These are phyloP conservation scores for Phylloboletellus chloephorus DNA, from an alignment of 1,284 basidiomycete species.

Conservation along the genomic window DNA sequence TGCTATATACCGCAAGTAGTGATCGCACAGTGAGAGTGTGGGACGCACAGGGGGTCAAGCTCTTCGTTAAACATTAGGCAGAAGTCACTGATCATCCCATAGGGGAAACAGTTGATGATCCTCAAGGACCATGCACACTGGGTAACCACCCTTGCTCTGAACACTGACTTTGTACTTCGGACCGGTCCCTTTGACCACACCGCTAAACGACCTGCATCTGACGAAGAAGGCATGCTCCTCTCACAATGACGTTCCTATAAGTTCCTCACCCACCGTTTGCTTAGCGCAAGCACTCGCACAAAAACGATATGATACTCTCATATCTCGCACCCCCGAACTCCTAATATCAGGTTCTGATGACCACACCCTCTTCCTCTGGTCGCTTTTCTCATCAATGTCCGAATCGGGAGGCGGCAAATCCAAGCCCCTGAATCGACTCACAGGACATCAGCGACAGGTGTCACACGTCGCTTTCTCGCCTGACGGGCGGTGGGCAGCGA, in stretches of 20 bases:
- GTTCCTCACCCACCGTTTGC: neutral
- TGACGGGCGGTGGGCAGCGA: slow-evolving; percentile 88
- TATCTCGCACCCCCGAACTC: slow-evolving; percentile 70
- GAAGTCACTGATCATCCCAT: slow-evolving; percentile 11
- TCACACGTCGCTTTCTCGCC: slow-evolving; percentile 95
- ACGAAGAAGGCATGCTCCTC: slow-evolving; percentile 63
- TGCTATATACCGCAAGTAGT: slow-evolving; percentile 91
- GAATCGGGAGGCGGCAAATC: slow-evolving; percentile 47
- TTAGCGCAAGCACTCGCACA: slow-evolving; percentile 71
- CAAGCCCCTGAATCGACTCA: slow-evolving; percentile 84
- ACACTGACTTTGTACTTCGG: slow-evolving; percentile 91
- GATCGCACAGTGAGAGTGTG: slow-evolving; percentile 94
- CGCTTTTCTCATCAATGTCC: slow-evolving; percentile 51
- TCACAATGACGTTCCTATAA: slow-evolving; percentile 1
- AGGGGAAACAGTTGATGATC: slow-evolving; percentile 66
- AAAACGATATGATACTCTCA: slow-evolving; percentile 67
- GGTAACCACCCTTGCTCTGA: slow-evolving; percentile 95
- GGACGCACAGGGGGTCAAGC: slow-evolving; percentile 72
- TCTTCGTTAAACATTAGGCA: neutral
- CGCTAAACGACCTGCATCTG: slow-evolving; percentile 66
- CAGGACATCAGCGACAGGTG: slow-evolving; percentile 94
- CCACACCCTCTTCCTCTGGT: slow-evolving; percentile 94
- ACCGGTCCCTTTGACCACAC: slow-evolving; percentile 95
- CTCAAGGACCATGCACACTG: slow-evolving; percentile 97
- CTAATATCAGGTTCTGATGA: slow-evolving; percentile 93